Conservation (phyloP, 345 rosid genomes). For the Rhizophora mangle region DNA sequence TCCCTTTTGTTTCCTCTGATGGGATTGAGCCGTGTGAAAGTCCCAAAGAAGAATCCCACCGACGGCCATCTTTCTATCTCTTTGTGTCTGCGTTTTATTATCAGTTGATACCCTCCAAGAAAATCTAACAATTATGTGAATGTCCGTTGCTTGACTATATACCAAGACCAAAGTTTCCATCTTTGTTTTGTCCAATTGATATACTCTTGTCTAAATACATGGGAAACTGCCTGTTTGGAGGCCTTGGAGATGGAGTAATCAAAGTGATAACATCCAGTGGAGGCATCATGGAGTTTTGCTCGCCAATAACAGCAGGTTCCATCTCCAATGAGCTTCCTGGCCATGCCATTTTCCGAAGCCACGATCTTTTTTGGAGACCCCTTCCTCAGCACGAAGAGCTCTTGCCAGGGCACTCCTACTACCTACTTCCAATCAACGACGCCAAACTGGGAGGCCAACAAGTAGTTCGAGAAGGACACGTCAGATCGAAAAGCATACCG, state of each 20-base stretch:
- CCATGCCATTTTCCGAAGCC: slow-evolving; percentile 51
- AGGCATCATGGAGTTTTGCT: slow-evolving; percentile 54
- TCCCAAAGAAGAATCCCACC: slow-evolving; percentile 39
- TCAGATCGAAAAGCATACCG: slow-evolving; percentile 65
- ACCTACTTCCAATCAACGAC: slow-evolving; percentile 42
- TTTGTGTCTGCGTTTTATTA: not conserved
- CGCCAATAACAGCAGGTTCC: slow-evolving; percentile 55
- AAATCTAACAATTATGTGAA: not conserved
- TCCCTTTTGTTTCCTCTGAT: slow-evolving; percentile 2
- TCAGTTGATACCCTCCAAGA: slow-evolving; percentile 10
- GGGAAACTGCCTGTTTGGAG: slow-evolving; percentile 89
- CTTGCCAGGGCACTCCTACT: slow-evolving; percentile 49
- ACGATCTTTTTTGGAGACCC: slow-evolving; percentile 51
- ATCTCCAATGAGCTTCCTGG: slow-evolving; percentile 57
- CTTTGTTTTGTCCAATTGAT: not conserved
- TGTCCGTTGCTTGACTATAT: not conserved
- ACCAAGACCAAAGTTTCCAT: too few species aligned
- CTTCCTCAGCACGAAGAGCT: slow-evolving; percentile 48
- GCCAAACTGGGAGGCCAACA: slow-evolving; percentile 22
- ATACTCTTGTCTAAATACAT: slow-evolving; percentile 16
- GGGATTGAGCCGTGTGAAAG: slow-evolving; percentile 5
- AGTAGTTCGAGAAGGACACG: slow-evolving; percentile 48
- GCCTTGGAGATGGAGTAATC: slow-evolving; percentile 45
- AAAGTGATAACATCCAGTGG: slow-evolving; percentile 57
- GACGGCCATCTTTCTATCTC: slow-evolving; percentile 19